A percentile compares a stretch with the other conserved stretches of the same genome.
Evolutionary conservation across 1,139 yeast genomes (phyloP).

Genomic region (Arxiozyma telluris): DNA sequence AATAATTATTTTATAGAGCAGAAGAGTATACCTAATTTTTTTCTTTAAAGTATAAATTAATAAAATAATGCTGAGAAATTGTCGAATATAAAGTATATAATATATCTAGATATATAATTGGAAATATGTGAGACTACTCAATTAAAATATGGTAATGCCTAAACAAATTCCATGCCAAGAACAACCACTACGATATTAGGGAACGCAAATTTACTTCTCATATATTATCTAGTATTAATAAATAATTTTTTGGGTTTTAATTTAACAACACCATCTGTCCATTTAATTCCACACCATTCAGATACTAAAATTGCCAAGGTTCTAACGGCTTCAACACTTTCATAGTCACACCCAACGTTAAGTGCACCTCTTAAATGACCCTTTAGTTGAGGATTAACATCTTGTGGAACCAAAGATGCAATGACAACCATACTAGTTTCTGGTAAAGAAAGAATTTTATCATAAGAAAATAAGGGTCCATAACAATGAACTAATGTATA

Average conservation of each 20-base stretch:
- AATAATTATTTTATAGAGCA: not conserved
- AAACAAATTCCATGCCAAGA: no score
- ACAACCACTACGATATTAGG: not conserved
- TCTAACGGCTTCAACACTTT: conserved; percentile 54
- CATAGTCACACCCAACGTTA: conserved; percentile 64
- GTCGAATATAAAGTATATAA: not conserved
- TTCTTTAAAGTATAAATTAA: not conserved
- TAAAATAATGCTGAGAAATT: not conserved
- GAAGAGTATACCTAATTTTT: not conserved
- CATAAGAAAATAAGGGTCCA: conserved; percentile 64
- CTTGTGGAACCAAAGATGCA: conserved; percentile 80
- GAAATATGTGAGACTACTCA: not conserved
- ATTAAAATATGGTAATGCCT: no score
- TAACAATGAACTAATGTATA: conserved; percentile 68
- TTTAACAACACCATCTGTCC: conserved; percentile 36
- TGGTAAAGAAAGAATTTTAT: conserved; percentile 50
- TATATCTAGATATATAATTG: no score
- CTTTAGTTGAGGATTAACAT: conserved; percentile 87
- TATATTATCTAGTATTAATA: conserved; percentile 1
- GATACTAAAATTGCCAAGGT: conserved; percentile 56
- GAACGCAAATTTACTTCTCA: not conserved
- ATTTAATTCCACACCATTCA: conserved; percentile 65
- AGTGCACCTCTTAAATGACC: conserved; percentile 84
- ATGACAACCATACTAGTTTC: conserved; percentile 76
- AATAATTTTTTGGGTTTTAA: conserved; percentile 10